Base-by-base conservation (phyloP, 345 rosid species). In the Euphorbia peplus region DNA sequence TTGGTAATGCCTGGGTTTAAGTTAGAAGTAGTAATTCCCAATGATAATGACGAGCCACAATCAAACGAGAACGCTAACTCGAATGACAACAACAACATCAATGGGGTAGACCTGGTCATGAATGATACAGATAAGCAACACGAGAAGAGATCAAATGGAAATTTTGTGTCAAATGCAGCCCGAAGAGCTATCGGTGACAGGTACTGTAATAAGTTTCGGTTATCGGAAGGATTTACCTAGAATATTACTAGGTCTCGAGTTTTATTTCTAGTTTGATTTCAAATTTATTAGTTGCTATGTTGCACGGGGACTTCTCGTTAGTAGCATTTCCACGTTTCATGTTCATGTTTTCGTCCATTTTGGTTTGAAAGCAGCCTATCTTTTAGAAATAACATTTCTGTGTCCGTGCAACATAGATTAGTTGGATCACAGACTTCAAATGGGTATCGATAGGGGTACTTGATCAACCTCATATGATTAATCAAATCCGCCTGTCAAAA, bases 101-200 rank as follows among this genome's bases (percentile, higher is more conserved):
- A 44, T 68, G 80, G 47, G 18, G 82, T 80, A n/a, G 58, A 58
- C 63, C 76, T 64, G 63, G 82, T 82, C 67, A 64, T 81, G 0
- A 74, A 76, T 71, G 84, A 62, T 29, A 75, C 77, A 63, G 71
- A 71, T 25, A 78, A 75, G 71, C 73, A 86, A 53, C n/a, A n/a
- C n/a, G 85, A 78, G 22, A 80, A 78, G 73, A 70, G 57, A 52
- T 73, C 82, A 22, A 65, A 67, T 47, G 68, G 74, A 64, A 78
- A 70, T 48, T 62, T 81, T 50, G 25, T 63, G 0, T 56, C 80
- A 11, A 79, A 62, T 64, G 74, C 75, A 28, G 82, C 79, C 39
- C 81, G 75, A 39, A 79, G 81, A 79, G 80, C 81, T 64, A 77
- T 76, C 42, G 76, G 74, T 65, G 90, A 86, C 70, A 86, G 96